Base-by-base conservation (phyloP, 2,329 filamentous ascomycete genomes). In the Penicillium sp. region DNA sequence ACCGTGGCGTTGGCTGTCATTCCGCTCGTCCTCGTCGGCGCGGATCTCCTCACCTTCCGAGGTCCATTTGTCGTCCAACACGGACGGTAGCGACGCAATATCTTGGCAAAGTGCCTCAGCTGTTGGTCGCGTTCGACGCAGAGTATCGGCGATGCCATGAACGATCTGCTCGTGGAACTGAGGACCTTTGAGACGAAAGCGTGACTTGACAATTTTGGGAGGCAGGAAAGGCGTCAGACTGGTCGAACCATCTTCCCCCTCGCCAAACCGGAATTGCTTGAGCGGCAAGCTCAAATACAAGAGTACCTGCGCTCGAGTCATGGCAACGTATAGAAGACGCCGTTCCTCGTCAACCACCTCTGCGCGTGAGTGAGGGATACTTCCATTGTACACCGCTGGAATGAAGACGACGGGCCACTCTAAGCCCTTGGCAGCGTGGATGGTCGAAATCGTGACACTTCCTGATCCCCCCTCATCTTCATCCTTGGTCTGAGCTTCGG, bases 401-500 rank as follows among this genome's bases (percentile, higher is more conserved):
- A 97, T 83, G 66, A 97, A 97, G 1, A 97, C 89, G 1, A 95
- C 78, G 0, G 91, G 91, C 93, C 93, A 98, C 66, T 98, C 91
- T 1, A 98, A 76, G 3, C 91, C 91, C 68, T 98, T 98, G 3
- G 91, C 89, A 0, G 90, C 90, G 65, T 98, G 91, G 9, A 98
- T 96, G 0, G 91, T 98, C 5, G 90, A 96, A 25, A 98, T 88
- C 0, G 90, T 96, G 18, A 97, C 81, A 57, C 87, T 76, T 2
- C 72, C 66, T 33, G 70, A 61, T 1, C 68, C 55, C 34, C 80
- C 74, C 27, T 76, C 79, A 27, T 74, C 74, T 25, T 82, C 79
- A 33, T 67, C 61, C 33, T 63, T 53, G n/a, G 68, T 60, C n/a
- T 53, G 58, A 0, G 84, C 79, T 53, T 94, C 88, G 0, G 88